Evolutionary conservation across 1,284 basidiomycete genomes (phyloP), one percentile per base, ranked within the genome.

Genomic region (Hemileia vastatrix): DNA sequence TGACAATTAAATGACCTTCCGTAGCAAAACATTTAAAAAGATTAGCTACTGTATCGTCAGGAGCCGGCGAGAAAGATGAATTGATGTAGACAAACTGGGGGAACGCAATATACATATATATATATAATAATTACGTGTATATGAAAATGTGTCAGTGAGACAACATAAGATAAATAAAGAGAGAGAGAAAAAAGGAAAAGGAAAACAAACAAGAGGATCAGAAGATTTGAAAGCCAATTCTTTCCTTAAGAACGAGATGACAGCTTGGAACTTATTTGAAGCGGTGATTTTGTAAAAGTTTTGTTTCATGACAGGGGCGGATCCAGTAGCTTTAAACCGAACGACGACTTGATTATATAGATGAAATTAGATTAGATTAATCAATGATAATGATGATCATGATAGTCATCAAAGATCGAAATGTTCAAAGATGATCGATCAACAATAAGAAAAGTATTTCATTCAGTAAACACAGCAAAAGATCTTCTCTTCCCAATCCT

Each of bases 281-380:
- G 92, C 88, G 0, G 91, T 93, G 69, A 97, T 94, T 80, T 94
- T 94, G 83, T 92, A 96, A 74, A 94, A 88, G 78, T 96, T 96
- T 79, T 94, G 88, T 79, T 88, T 94, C 92, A 97, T 95, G 71
- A 97, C 93, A 0, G 94, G 94, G 0, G 93, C 93, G 68, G 93
- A 93, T 48, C 94, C 94, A n/a, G 95, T 90, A 0, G 93, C 92
- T 75, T 95, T 96, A 84, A 97, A 98, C 44, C 91, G 85, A 6
- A 98, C 91, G 63, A 97, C 87, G 59, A 97, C 93, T 96, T n/a
- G n/a, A n/a, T n/a, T n/a, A n/a, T n/a, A n/a, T n/a, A n/a, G n/a
- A n/a, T n/a, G n/a, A n/a, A n/a, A n/a, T n/a, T n/a, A n/a, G n/a
- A n/a, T n/a, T n/a, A n/a, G n/a, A n/a, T n/a, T n/a, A n/a, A n/a